These are phyloP conservation scores for Tricholomella constricta DNA, from an alignment of 768 basidiomycete genomes.

Conservation along the genomic window DNA sequence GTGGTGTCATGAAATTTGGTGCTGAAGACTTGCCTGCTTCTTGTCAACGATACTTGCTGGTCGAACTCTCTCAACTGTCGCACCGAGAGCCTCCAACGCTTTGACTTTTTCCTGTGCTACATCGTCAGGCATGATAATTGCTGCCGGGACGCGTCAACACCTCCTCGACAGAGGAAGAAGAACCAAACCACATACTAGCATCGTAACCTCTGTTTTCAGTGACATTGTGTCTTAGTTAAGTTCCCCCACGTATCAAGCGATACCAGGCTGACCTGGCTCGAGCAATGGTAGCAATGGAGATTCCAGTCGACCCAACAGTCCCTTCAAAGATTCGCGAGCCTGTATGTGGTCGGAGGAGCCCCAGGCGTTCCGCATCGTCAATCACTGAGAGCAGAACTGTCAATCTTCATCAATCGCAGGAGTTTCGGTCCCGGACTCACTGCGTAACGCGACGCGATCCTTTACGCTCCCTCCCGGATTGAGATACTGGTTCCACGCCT, in stretches of 20 bases:
- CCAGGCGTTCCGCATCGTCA: constrained; percentile 85
- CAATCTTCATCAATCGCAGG: neutral
- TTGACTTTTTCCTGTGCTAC: constrained; percentile 91
- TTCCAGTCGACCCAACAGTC: constrained; percentile 94
- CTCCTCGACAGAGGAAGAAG: neutral
- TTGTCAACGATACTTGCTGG: constrained; percentile 97
- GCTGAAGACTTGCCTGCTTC: constrained; percentile 66
- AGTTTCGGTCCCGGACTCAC: constrained; percentile 43
- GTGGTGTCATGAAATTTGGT: neutral
- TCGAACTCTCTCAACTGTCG: constrained; percentile 86
- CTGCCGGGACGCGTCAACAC: constrained; percentile 35
- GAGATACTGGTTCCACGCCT: constrained; percentile 59
- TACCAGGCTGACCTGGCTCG: constrained; percentile 64
- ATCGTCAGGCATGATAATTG: constrained; percentile 90
- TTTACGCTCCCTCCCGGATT: constrained; percentile 99
- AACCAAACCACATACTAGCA: constrained; percentile 54
- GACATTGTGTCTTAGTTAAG: neutral
- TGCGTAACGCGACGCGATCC: constrained; percentile 92
- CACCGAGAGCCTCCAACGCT: constrained; percentile 80
- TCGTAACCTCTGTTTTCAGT: constrained; percentile 73
- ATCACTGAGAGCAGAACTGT: constrained; percentile 62
- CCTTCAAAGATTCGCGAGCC: constrained; percentile 96
- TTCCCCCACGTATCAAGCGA: neutral
- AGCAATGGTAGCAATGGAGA: constrained; percentile 93
- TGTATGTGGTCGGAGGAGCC: constrained; percentile 81